Conservation (phyloP, 306 rosid species). For the Myrica gale region DNA sequence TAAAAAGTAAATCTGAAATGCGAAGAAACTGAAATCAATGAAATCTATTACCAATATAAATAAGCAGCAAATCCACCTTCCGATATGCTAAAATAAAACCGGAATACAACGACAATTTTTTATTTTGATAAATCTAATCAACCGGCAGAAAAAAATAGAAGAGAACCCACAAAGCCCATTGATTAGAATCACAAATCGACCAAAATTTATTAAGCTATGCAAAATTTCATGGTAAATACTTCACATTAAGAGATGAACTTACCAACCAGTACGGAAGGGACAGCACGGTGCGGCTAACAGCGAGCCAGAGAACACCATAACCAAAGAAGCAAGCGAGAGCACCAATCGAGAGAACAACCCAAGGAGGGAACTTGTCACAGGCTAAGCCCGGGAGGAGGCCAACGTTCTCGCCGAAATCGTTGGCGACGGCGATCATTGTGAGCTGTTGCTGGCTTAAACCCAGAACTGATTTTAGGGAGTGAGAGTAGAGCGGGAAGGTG, state of each 20-base stretch:
- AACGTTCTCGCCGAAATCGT: constrained; percentile 77
- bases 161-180: not conserved
- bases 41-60: not conserved
- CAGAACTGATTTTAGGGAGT: constrained; percentile 60
- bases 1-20: not conserved
- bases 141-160: not conserved
- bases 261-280: constrained; percentile 67
- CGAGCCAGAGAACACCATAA: constrained; percentile 60
- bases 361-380: constrained; percentile 70
- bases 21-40: not conserved
- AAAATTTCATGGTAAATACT: not conserved
- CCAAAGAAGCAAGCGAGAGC: constrained; percentile 57
- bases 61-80: not conserved
- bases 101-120: not conserved
- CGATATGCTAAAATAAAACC: not conserved
- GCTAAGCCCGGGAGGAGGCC: constrained; percentile 74
- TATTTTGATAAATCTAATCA: not conserved
- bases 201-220: constrained; percentile 12
- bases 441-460: constrained; percentile 70
- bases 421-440: constrained; percentile 74
- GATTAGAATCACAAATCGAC: not conserved
- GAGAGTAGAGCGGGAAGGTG: constrained; percentile 69
- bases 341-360: constrained; percentile 62
- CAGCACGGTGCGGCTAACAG: constrained; percentile 39
- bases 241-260: not conserved